These are phyloP conservation scores for Starmerella ratchasimensis DNA, from an alignment of 805 yeast genomes.

Conservation along the genomic window DNA sequence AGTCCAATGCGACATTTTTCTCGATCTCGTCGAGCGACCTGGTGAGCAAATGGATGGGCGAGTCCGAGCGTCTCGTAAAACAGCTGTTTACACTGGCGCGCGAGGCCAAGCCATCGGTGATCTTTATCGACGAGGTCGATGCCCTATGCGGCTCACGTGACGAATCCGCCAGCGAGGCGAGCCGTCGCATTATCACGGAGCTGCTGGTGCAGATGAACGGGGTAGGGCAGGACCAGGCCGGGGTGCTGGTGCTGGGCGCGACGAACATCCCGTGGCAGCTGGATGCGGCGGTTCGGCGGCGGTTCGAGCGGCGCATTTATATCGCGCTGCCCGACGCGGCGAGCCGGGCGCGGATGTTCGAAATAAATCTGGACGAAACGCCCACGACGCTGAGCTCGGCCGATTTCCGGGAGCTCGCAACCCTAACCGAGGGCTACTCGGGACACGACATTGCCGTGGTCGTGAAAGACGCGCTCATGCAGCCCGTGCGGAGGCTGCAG, in stretches of 20 bases:
- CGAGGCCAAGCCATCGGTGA: conserved; percentile 88
- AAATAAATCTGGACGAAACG: conserved; percentile 78
- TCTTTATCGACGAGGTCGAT: conserved; percentile 95
- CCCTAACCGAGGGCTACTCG: conserved; percentile 92
- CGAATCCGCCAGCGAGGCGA: conserved; percentile 94
- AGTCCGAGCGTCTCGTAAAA: conserved; percentile 87
- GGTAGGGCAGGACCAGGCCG: conserved; percentile 86
- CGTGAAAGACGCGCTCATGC: conserved; percentile 95
- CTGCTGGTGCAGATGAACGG: conserved; percentile 97
- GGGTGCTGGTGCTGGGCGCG: conserved; percentile 91
- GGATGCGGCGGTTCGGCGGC: conserved; percentile 92
- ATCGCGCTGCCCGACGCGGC: conserved; percentile 90
- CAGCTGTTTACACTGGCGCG: conserved; percentile 93
- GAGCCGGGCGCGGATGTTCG: conserved; percentile 87
- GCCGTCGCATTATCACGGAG: conserved; percentile 91
- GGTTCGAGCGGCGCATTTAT: conserved; percentile 90
- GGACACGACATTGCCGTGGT: conserved; percentile 96
- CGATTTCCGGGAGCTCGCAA: conserved; percentile 68
- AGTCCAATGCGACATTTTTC: conserved; percentile 92
- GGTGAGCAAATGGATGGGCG: conserved; percentile 99
- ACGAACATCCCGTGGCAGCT: conserved; percentile 98
- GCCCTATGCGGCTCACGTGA: conserved; percentile 97
- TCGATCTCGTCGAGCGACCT: conserved; percentile 92
- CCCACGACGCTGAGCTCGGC: conserved; percentile 63
- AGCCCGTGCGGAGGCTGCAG: conserved; percentile 90